Percentiles rank a stretch among this genome's conserved stretches.
phyloP scores from a whole-genome alignment of 805 yeast species.

The Wickerhamomyces ciferrii region DNA sequence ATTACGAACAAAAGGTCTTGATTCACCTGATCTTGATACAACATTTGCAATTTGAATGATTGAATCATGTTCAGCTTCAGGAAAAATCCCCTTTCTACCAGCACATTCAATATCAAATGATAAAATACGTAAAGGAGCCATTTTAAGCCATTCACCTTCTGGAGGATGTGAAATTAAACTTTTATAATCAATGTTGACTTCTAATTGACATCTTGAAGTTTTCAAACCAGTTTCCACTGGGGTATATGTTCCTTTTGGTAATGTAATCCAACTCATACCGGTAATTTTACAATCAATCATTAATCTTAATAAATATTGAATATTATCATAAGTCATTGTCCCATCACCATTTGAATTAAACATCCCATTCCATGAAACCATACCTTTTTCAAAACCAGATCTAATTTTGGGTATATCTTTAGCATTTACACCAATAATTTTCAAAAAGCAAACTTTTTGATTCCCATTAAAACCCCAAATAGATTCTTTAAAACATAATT shows the following conservation, averaged over 20 bases:
- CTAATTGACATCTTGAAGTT: slow-evolving; percentile 82
- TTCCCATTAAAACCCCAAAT: slow-evolving; percentile 93
- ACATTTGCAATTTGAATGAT: slow-evolving; percentile 98
- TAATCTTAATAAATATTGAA: slow-evolving; percentile 77
- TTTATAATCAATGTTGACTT: slow-evolving; percentile 62
- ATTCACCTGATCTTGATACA: slow-evolving; percentile 75
- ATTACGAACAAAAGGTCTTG: slow-evolving; percentile 87
- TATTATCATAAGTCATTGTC: slow-evolving; percentile 79
- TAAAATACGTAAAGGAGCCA: slow-evolving; percentile 89
- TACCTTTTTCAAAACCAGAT: slow-evolving; percentile 80
- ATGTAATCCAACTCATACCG: slow-evolving; percentile 96
- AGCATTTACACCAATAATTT: slow-evolving; percentile 63
- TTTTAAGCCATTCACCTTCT: slow-evolving; percentile 89
- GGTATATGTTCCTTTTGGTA: slow-evolving; percentile 69
- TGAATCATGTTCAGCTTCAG: slow-evolving; percentile 90
- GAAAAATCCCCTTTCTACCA: slow-evolving; percentile 94
- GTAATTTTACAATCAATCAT: slow-evolving; percentile 91
- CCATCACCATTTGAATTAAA: slow-evolving; percentile 50
- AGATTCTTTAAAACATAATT: slow-evolving; percentile 68
- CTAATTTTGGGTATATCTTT: slow-evolving; percentile 64
- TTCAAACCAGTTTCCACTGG: slow-evolving; percentile 33
- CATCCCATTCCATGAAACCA: slow-evolving; percentile 55
- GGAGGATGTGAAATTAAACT: slow-evolving; percentile 77
- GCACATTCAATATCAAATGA: slow-evolving; percentile 99
- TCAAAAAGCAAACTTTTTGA: slow-evolving; percentile 71